Conservation (phyloP, 208 protist species). For the Wallacemonas rigidus region DNA sequence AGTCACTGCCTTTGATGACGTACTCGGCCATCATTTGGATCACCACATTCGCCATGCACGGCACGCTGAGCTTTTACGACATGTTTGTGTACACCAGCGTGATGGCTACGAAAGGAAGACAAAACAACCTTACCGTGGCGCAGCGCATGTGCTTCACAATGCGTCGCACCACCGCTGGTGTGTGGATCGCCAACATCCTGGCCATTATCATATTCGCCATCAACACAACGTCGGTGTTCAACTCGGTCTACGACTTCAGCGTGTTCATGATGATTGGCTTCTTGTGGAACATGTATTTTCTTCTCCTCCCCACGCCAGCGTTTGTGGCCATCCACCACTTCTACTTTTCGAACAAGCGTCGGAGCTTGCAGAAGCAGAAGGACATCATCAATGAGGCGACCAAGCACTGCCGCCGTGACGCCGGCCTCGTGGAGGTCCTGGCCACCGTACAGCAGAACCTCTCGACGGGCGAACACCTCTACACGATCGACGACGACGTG, state of each 20-base stretch:
- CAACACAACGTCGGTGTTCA: slow-evolving; percentile 53
- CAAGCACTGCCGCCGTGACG: slow-evolving; percentile 29
- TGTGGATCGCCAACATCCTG: slow-evolving; percentile 49
- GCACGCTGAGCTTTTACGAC: slow-evolving; percentile 64
- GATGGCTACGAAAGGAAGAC: slow-evolving; percentile 58
- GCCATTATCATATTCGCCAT: slow-evolving; percentile 60
- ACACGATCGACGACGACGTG: slow-evolving; percentile 33
- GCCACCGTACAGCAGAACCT: slow-evolving; percentile 34
- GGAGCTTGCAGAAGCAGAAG: slow-evolving; percentile 49
- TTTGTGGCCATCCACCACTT: slow-evolving; percentile 60
- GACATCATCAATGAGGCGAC: slow-evolving; percentile 39
- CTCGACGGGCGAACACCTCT: slow-evolving; percentile 21
- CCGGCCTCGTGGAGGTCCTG: slow-evolving; percentile 28
- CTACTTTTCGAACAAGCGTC: slow-evolving; percentile 48
- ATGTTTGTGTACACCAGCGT: slow-evolving; percentile 61
- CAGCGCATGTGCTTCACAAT: slow-evolving; percentile 68
- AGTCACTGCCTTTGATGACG: slow-evolving; percentile 41
- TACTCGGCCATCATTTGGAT: slow-evolving; percentile 49
- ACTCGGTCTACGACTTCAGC: slow-evolving; percentile 50
- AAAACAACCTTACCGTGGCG: slow-evolving; percentile 61
- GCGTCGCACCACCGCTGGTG: slow-evolving; percentile 33
- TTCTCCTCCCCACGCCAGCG: slow-evolving; percentile 46
- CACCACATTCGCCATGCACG: slow-evolving; percentile 61
- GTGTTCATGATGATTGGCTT: slow-evolving; percentile 62
- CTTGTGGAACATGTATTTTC: slow-evolving; percentile 63